phyloP scores from a whole-genome alignment of 129 eudicot genomes.

The Flaveria robusta region DNA sequence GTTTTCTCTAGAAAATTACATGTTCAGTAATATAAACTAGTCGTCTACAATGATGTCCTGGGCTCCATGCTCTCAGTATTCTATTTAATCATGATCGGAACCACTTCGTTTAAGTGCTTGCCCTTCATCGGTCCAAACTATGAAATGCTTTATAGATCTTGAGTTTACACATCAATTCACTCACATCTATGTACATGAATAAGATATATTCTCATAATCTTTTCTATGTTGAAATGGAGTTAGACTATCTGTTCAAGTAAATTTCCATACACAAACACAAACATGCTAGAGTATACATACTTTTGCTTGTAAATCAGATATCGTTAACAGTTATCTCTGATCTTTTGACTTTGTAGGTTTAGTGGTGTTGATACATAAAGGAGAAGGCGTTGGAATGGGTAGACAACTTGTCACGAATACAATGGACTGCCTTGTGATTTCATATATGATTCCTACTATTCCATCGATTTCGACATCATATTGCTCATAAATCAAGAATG shows the following conservation, averaged over 20 bases:
- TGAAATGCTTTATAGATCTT: background rate
- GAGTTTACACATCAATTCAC: background rate
- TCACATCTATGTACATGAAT: background rate
- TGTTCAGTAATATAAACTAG: background rate
- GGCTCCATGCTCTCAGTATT: background rate
- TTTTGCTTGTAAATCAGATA: constrained; percentile 28
- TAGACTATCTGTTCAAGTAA: constrained; percentile 21
- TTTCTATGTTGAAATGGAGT: constrained; percentile 21
- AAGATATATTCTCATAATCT: background rate
- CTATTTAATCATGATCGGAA: background rate
- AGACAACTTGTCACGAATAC: constrained; percentile 36
- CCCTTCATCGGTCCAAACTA: background rate
- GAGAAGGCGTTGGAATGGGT: constrained; percentile 46
- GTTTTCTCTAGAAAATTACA: background rate
- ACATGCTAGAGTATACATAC: background rate
- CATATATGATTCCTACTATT: constrained; percentile 31
- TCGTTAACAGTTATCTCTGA: constrained; percentile 19
- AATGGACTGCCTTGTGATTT: constrained; percentile 32
- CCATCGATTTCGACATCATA: constrained; percentile 74
- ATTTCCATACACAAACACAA: constrained; percentile 26
- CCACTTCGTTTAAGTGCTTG: background rate
- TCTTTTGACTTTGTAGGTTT: constrained; percentile 33
- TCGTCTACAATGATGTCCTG: background rate
- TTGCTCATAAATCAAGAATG: constrained; percentile 75
- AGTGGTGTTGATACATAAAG: constrained; percentile 36